Evolutionary conservation across 495 filamentous ascomycete genomes (phyloP).

Genomic region (Xylaria telfairii): DNA sequence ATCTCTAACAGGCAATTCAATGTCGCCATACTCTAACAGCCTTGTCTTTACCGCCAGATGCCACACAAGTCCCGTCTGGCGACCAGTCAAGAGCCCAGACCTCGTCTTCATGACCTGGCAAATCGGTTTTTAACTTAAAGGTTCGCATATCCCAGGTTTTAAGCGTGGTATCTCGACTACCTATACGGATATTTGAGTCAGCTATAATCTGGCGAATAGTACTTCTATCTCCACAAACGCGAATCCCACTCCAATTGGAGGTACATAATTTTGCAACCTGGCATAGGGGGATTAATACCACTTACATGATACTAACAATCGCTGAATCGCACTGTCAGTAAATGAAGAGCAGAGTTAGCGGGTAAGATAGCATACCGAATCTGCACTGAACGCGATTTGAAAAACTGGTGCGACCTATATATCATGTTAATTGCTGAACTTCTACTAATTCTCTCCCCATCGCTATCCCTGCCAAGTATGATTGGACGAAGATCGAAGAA

Average conservation of each 20-base stretch:
- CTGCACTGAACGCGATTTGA: conserved; percentile 87
- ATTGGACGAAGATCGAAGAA: not conserved
- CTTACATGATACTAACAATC: conserved; percentile 27
- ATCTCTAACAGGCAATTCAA: conserved; percentile 32
- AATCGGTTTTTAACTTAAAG: conserved; percentile 80
- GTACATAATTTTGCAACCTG: not conserved
- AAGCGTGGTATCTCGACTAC: conserved; percentile 81
- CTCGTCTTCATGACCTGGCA: conserved; percentile 94
- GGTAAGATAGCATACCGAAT: conserved; percentile 56
- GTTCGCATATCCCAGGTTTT: conserved; percentile 92
- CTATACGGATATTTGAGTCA: conserved; percentile 6
- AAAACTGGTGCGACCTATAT: conserved; percentile 79
- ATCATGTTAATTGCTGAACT: conserved; percentile 25
- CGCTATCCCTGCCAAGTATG: not conserved
- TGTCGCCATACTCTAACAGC: conserved; percentile 82
- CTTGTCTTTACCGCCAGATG: conserved; percentile 93
- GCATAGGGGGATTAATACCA: not conserved
- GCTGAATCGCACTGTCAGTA: conserved; percentile 16
- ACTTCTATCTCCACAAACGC: conserved; percentile 68
- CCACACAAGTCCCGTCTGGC: conserved; percentile 82
- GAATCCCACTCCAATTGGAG: conserved; percentile 30
- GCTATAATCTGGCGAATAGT: not conserved
- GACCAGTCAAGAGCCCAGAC: conserved; percentile 93
- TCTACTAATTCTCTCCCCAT: not conserved
- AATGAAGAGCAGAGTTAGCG: not conserved